Base-by-base conservation (phyloP, 805 yeast genomes). In the Brettanomyces anomalus region DNA sequence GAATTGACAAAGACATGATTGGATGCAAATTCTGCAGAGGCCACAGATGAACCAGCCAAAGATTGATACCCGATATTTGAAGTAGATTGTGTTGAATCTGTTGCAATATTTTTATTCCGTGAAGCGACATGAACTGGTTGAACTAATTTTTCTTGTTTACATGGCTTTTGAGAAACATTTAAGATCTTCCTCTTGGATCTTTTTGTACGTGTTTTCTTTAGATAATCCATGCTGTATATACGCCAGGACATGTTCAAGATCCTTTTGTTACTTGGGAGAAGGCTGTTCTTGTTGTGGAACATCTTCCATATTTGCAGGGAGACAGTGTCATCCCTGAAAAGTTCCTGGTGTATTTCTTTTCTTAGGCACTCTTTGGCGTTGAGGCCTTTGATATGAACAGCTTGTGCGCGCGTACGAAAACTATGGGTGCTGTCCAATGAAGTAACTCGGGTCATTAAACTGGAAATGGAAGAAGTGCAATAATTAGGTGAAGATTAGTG, bases 241-340 rank as follows among this genome's bases (percentile, higher is more conserved):
- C 67, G 53, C 68, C 68, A 64, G 2, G 65, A 55, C 17, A 64
- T 46, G 43, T 64, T 62, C 18, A 63, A 44, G 14, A 63, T 63
- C 15, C 68, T 44, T 41, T 60, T 55, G 36, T 62, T 61, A 44
- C 59, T 62, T 10, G 67, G 65, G 6, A 61, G 43, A 15, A 57
- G 47, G 14, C 62, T 58, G 38, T 61, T 61, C 38, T 57, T 60
- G 44, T 56, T 58, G 45, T 54, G 59, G 46, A 61, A 61, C 66
- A 64, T 62, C 46, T 50, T 59, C 61, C 64, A 64, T 13, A 64
- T 57, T 39, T 60, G 54, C 19, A 64, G 41, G 2, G 68, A 64
- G 13, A 55, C 49, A 40, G 57, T 58, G 16, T 53, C 54, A 26
- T 50, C 50, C 15, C 48, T 52, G 4, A 40, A 28, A n/a, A 54